Base-by-base conservation (phyloP, 1,284 basidiomycete species). In the Leccinum fuscescens region DNA sequence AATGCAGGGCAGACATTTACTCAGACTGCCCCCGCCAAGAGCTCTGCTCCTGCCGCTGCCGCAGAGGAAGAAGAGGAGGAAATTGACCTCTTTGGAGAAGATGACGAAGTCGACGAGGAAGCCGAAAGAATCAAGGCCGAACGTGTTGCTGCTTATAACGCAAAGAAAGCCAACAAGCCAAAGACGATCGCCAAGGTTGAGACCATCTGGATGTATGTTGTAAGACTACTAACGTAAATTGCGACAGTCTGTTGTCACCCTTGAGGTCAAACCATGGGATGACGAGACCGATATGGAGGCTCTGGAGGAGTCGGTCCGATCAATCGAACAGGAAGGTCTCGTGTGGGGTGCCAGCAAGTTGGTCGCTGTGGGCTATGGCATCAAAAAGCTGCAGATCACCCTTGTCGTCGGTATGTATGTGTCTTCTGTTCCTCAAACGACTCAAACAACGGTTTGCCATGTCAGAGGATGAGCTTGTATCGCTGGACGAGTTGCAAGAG, bases 191-290 rank as follows among this genome's bases (percentile, higher is more conserved):
- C 94, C 74, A 98, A 98, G 84, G 93, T 94, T 65, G 56, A 80
- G 80, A 54, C 62, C 49, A 24, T 6, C 7, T 57, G 31, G 49
- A 51, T 24, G 44, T 44, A 12, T 58, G 44, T 54, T 31, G 44
- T 52, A 24, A 57, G 27, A 27, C 56, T 31, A 60, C 61, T 60
- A 51, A 61, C 62, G 57, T 62, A 59, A 62, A 64, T 54, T 57
- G 42, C 60, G 48, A 57, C 73, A 94, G 93, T 96, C 94, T 66
- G 86, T 96, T 64, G 94, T 96, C 57, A 99, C 97, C 58, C 81
- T 98, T 70, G 95, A 98, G 69, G 94, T 99, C 66, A 99, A 98
- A 81, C 96, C 96, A 54, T 96, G 96, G 96, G 96, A 99, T 76
- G 96, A 98, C 77, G 95, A 98, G 83, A 99, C 96, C 62, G 93